These are phyloP conservation scores for Amanita jacksonii DNA, from an alignment of 768 basidiomycete species.

Conservation along the genomic window DNA sequence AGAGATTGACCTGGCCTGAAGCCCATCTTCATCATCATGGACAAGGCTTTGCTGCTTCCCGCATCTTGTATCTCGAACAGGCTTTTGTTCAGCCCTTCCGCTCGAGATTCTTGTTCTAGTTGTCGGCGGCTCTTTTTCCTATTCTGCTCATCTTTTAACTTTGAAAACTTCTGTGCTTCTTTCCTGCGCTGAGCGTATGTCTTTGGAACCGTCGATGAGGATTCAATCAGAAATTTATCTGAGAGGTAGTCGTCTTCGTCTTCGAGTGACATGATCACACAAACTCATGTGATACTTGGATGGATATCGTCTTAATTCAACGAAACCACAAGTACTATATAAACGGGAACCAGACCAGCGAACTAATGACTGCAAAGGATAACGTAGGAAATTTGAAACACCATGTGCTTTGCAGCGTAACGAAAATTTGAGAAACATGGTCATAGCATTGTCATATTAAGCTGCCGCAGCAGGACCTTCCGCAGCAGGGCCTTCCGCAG, in stretches of 20 bases:
- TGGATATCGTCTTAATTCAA: conserved; percentile 23
- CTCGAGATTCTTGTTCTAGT: conserved; percentile 63
- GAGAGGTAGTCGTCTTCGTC: conserved; percentile 87
- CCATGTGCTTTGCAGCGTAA: conserved; percentile 17
- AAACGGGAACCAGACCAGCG: conserved; percentile 41
- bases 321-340: conserved; percentile 20
- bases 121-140: conserved; percentile 54
- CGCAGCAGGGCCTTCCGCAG: conserved; percentile 18
- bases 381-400: conserved; percentile 12
- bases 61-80: conserved; percentile 63
- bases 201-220: conserved; percentile 32
- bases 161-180: conserved; percentile 47
- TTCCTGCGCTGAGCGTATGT: conserved; percentile 69
- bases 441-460: conserved; percentile 17
- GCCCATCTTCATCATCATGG: conserved; percentile 93
- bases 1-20: conserved; percentile 79
- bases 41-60: conserved; percentile 65
- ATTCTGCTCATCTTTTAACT: conserved; percentile 60
- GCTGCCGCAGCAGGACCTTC: conserved; percentile 17
- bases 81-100: conserved; percentile 72
- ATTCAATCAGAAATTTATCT: conserved; percentile 64
- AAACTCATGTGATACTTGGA: conserved; percentile 5
- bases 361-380: conserved; percentile 17
- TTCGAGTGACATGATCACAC: conserved; percentile 50
- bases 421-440: conserved; percentile 12